phyloP scores from a whole-genome alignment of 352 stramenopile species.

The Phytophthora fragariae region DNA sequence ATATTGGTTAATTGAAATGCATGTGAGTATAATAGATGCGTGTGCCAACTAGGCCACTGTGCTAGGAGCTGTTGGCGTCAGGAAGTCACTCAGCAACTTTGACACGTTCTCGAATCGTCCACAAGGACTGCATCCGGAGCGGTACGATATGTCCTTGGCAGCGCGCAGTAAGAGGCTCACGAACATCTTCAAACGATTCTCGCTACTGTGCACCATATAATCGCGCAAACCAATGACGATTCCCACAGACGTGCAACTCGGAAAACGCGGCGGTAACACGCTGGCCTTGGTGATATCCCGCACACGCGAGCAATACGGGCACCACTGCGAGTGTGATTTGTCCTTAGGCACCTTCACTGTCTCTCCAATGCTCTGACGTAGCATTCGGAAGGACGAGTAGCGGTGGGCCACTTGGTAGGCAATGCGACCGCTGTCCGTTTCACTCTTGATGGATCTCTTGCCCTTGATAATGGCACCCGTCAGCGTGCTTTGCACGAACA shows the following conservation, averaged over 20 bases:
- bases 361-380: slow-evolving; percentile 50
- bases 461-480: slow-evolving; percentile 23
- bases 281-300: slow-evolving; percentile 46
- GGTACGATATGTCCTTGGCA: slow-evolving; percentile 64
- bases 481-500: slow-evolving; percentile 46
- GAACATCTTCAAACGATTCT: slow-evolving; percentile 51
- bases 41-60: neutral
- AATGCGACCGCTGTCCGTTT: neutral
- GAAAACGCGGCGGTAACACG: slow-evolving; percentile 57
- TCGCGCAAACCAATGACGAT: slow-evolving; percentile 25
- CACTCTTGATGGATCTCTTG: neutral
- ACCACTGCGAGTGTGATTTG: slow-evolving; percentile 63
- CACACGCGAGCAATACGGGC: slow-evolving; percentile 59
- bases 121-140: slow-evolving; percentile 48
- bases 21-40: no score
- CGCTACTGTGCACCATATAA: slow-evolving; percentile 34
- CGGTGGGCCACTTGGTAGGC: no score
- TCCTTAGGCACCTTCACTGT: slow-evolving; percentile 34
- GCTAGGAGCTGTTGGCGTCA: slow-evolving; percentile 37
- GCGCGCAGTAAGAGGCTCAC: slow-evolving; percentile 52
- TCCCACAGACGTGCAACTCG: slow-evolving; percentile 31
- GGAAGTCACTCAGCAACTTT: slow-evolving; percentile 61
- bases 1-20: no score
- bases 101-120: slow-evolving; percentile 57
- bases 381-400: slow-evolving; percentile 54